Evolutionary conservation across 495 filamentous ascomycete species (phyloP), one percentile per base, ranked within the genome.

Genomic region (Acidiella bohemica): DNA sequence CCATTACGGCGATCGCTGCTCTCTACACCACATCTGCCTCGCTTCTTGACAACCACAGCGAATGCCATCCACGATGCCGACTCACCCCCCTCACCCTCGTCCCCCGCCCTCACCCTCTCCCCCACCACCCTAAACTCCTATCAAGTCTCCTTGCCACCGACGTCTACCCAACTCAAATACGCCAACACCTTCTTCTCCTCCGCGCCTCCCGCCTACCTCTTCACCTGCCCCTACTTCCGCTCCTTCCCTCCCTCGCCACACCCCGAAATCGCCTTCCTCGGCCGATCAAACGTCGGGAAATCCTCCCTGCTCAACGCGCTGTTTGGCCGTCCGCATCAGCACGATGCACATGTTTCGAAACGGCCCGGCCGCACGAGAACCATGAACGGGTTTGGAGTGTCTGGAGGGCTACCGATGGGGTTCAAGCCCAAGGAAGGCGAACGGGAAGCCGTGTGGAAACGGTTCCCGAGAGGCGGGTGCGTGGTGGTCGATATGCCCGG

Each of bases 271-370:
- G 76, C 73, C 24, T 80, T 84, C 50, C 61, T 84, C 0, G 90
- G 90, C 32, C 75, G 85, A 30, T 86, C 79, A 23, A 95, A 97
- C 57, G 87, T 92, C 19, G 90, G 87, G 26, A 97, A 97, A 57
- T 86, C 80, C 22, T 81, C 76, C 6, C 66, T 96, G 18, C 63
- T 96, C 43, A 97, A 97, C 56, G 80, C 80, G 1, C 63, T 96
- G 5, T 71, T 88, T 44, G 70, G 72, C 16, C 61, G 69, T 12
- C 37, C 44, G n/a, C 35, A 42, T 11, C 48, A 49, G 29, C 47
- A 47, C 6, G 51, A 76, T 5, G 78, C 76, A 42, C 72, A 75
- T 59, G 80, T 78, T 5, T 81, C 75, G 24, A 72, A 64, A 2
- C 78, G 74, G 26, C 82, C 85, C 0, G 90, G 90, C 0, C 65